phyloP scores from a whole-genome alignment of 2,329 filamentous ascomycete genomes.

The Trichoderma oligosporum region DNA sequence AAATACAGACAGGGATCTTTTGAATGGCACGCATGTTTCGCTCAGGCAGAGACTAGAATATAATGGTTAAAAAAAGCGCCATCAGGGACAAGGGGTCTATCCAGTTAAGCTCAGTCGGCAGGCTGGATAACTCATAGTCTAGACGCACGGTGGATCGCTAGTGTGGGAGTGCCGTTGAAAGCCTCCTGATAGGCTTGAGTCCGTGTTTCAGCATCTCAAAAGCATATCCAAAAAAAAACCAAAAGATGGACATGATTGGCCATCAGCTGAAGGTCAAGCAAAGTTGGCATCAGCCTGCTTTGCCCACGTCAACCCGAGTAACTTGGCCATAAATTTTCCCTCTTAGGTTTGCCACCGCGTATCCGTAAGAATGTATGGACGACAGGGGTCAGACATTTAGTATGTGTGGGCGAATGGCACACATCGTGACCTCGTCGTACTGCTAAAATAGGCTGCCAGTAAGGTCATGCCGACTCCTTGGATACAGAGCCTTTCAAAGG shows the following conservation, averaged over 20 bases:
- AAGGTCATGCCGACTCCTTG: constrained; percentile 7
- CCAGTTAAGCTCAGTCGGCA: constrained; percentile 19
- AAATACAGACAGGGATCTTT: constrained; percentile 6
- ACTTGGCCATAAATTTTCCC: constrained; percentile 2
- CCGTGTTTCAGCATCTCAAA: constrained; percentile 21
- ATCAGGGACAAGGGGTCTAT: constrained; percentile 3
- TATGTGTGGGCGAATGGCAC: neutral
- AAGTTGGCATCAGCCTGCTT: neutral
- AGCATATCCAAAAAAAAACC: constrained; percentile 1
- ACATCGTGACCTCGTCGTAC: constrained; percentile 2
- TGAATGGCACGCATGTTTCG: constrained; percentile 20
- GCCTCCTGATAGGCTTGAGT: constrained; percentile 20
- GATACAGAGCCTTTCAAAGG: constrained; percentile 14
- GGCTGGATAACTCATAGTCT: constrained; percentile 17
- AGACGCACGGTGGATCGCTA: constrained; percentile 18
- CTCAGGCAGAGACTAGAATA: constrained; percentile 7
- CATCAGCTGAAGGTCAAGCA: constrained; percentile 1
- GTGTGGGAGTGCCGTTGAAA: constrained; percentile 14
- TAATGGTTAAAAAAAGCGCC: neutral
- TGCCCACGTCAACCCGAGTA: constrained; percentile 18
- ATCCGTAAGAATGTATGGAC: too few species aligned
- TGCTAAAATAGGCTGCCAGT: constrained; percentile 17
- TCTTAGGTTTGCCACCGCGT: neutral
- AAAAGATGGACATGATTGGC: constrained; percentile 8
- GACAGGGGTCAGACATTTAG: neutral